phyloP scores from a whole-genome alignment of 352 stramenopile genomes.

The Plasmopara viticola region DNA sequence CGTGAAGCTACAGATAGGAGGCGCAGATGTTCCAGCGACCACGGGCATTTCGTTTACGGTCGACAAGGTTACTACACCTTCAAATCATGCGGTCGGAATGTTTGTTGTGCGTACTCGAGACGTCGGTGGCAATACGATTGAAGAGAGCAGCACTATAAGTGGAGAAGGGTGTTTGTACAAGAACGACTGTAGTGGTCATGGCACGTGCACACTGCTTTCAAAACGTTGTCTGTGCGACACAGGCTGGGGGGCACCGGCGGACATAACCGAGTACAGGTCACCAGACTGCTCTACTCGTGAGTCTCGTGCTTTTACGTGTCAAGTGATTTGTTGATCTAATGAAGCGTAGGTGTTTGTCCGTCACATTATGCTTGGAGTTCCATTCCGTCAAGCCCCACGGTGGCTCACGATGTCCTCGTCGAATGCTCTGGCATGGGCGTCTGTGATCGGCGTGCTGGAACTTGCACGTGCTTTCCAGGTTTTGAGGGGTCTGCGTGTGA shows the following conservation, averaged over 20 bases:
- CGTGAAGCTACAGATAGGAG: conserved; percentile 33
- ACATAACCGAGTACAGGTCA: conserved; percentile 66
- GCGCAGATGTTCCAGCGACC: conserved; percentile 22
- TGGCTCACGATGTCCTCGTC: conserved; percentile 35
- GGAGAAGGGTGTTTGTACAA: conserved; percentile 57
- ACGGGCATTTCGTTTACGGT: conserved; percentile 34
- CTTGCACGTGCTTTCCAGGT: conserved; percentile 76
- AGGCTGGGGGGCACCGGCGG: conserved; percentile 52
- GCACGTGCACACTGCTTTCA: conserved; percentile 63
- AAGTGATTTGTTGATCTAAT: background rate
- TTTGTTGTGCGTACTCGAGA: conserved; percentile 54
- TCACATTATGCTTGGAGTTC: conserved; percentile 46
- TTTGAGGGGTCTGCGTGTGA: conserved; percentile 83
- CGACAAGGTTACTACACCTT: conserved; percentile 44
- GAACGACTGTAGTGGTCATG: conserved; percentile 83
- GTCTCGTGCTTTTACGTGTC: conserved; percentile 5
- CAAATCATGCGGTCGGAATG: conserved; percentile 30
- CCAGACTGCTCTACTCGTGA: conserved; percentile 75
- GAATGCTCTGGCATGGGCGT: conserved; percentile 87
- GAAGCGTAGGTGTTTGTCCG: conserved; percentile 42
- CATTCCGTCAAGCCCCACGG: conserved; percentile 31
- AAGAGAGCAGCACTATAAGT: conserved; percentile 42
- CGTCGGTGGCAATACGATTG: conserved; percentile 33
- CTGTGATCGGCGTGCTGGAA: conserved; percentile 67
- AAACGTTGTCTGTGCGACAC: conserved; percentile 54